Percentiles rank a stretch among this genome's conserved stretches.
These are phyloP conservation scores for Aspergillus phoenicis DNA, from an alignment of 2,329 filamentous ascomycete species.

Conservation along the genomic window DNA sequence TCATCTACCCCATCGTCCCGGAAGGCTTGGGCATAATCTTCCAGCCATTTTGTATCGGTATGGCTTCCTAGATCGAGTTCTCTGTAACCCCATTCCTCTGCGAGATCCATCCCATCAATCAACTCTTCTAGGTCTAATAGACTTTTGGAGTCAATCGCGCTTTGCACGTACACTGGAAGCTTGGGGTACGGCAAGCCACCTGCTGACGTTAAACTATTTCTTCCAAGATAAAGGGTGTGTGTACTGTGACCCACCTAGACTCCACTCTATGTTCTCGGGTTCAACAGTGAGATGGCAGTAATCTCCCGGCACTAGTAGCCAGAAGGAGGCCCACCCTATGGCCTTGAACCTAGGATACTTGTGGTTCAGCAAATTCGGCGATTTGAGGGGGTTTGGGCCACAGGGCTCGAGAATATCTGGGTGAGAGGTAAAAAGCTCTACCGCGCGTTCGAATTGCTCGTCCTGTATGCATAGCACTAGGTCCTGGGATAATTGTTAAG, in stretches of 20 bases:
- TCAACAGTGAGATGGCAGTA: slow-evolving; percentile 18
- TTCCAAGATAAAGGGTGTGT: background rate
- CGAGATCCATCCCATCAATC: slow-evolving; percentile 18
- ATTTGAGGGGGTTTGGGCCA: slow-evolving; percentile 12
- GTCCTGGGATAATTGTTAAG: slow-evolving; percentile 8
- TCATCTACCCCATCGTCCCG: background rate
- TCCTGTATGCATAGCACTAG: slow-evolving; percentile 16
- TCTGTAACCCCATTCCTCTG: background rate
- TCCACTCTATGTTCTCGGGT: slow-evolving; percentile 21
- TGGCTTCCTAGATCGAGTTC: background rate
- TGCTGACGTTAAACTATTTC: background rate
- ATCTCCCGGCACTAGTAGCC: slow-evolving; percentile 16
- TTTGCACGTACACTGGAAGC: slow-evolving; percentile 21
- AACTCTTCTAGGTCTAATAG: slow-evolving; percentile 22
- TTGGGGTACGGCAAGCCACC: slow-evolving; percentile 23
- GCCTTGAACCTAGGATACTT: slow-evolving; percentile 22
- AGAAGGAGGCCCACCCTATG: slow-evolving; percentile 17
- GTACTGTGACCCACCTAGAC: slow-evolving; percentile 11
- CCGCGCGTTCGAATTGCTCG: slow-evolving; percentile 14
- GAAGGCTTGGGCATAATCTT: background rate
- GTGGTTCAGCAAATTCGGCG: slow-evolving; percentile 12
- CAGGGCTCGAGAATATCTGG: slow-evolving; percentile 19
- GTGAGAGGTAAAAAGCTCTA: slow-evolving; percentile 13
- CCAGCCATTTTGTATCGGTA: background rate
- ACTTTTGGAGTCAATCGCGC: slow-evolving; percentile 22